Percentiles rank a stretch among this genome's conserved stretches.
Evolutionary conservation across 345 rosid genomes (phyloP).

Genomic region (Trapa incisa): DNA sequence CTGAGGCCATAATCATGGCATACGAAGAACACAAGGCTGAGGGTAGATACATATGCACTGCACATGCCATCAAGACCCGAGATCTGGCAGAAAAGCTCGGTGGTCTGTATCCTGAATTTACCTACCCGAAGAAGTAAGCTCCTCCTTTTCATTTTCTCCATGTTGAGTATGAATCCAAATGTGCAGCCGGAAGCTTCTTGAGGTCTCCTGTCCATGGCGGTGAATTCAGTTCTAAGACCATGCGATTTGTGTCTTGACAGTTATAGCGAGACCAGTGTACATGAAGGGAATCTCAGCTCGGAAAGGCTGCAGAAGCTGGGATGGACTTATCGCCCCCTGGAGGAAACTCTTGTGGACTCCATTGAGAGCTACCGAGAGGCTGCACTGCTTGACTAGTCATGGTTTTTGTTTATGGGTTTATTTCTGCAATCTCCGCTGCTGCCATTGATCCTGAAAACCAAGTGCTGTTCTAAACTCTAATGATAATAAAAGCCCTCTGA

Average conservation of each 20-base stretch:
- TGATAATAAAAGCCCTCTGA: not conserved
- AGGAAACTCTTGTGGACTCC: constrained; percentile 45
- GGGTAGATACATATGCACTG: constrained; percentile 16
- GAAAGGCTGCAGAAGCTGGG: constrained; percentile 27
- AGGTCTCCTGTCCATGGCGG: not conserved
- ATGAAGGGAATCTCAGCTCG: not conserved
- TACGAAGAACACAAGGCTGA: constrained; percentile 13
- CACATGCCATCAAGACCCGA: constrained; percentile 8
- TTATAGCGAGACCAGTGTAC: not conserved
- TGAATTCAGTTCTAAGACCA: not conserved
- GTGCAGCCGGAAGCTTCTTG: not conserved
- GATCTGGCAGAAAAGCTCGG: constrained; percentile 15
- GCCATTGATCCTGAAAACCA: not conserved
- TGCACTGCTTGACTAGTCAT: constrained; percentile 28
- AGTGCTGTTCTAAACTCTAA: not conserved
- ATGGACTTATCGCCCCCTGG: constrained; percentile 43
- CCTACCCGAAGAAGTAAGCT: constrained; percentile 15
- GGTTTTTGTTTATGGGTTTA: not conserved
- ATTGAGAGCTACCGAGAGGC: constrained; percentile 32
- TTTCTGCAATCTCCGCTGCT: not conserved
- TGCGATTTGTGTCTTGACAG: not conserved
- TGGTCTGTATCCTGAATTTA: constrained; percentile 12
- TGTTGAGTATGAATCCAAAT: too few relatives aligned
- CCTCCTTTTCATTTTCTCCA: not conserved
- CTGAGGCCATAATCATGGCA: constrained; percentile 8